Evolutionary conservation across 1,284 basidiomycete species (phyloP).

Genomic region (Tremellales sp.): DNA sequence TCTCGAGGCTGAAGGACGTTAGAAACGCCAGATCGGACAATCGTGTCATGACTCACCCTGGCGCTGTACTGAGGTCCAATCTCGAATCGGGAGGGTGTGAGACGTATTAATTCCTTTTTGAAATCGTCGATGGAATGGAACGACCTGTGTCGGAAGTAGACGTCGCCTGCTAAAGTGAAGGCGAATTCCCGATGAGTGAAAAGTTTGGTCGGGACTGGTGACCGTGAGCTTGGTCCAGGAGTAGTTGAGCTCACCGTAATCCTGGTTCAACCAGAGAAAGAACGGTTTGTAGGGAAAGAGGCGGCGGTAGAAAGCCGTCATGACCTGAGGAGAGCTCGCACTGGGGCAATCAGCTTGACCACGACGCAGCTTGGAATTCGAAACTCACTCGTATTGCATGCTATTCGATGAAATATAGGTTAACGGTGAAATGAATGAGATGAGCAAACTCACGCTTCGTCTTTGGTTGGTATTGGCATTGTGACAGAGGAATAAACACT

Average conservation of each 20-base stretch:
- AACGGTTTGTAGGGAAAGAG: constrained; percentile 93
- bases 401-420: neutral
- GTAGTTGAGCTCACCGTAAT: constrained; percentile 54
- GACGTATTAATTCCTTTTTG: constrained; percentile 78
- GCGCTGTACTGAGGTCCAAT: constrained; percentile 93
- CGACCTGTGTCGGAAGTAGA: constrained; percentile 93
- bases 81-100: constrained; percentile 90
- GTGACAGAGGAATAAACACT: too few relatives aligned
- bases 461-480: too few relatives aligned
- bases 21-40: constrained; percentile 10
- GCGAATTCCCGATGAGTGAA: constrained; percentile 94
- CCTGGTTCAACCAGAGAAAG: constrained; percentile 93
- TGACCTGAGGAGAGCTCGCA: constrained; percentile 59
- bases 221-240: neutral
- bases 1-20: constrained; percentile 67
- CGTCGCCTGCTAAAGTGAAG: constrained; percentile 88
- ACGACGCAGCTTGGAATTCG: neutral
- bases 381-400: constrained; percentile 8
- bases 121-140: constrained; percentile 82
- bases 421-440: neutral
- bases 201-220: constrained; percentile 56
- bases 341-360: constrained; percentile 16
- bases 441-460: constrained; percentile 13
- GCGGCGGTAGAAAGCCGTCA: constrained; percentile 86
- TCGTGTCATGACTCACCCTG: constrained; percentile 58